Conservation (phyloP, 257 asterid genomes). For the Sherardia arvensis region DNA sequence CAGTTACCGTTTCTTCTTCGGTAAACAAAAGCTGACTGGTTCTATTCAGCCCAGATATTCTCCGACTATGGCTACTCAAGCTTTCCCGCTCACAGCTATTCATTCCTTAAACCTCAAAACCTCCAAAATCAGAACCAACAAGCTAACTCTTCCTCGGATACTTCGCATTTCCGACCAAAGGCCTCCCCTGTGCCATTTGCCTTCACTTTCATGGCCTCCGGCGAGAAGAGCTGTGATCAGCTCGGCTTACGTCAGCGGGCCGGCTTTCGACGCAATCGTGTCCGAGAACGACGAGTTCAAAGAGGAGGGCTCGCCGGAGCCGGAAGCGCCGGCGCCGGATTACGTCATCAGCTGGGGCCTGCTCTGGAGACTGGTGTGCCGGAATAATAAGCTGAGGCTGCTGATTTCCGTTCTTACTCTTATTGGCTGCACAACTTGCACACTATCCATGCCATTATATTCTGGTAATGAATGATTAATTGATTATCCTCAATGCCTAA, state of each 20-base stretch:
- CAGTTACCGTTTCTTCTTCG: background rate
- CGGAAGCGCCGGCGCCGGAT: constrained; percentile 32
- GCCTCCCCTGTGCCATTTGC: constrained; percentile 8
- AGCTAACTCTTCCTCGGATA: background rate
- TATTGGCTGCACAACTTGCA: constrained; percentile 56
- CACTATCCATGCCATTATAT: constrained; percentile 73
- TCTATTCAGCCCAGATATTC: background rate
- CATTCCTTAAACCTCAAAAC: background rate
- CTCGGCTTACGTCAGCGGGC: constrained; percentile 66
- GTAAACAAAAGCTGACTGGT: background rate
- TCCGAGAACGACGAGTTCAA: constrained; percentile 55
- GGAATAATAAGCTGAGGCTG: constrained; percentile 69
- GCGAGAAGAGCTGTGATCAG: constrained; percentile 4
- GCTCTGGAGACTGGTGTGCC: constrained; percentile 55
- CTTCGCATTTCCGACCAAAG: background rate
- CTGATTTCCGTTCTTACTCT: constrained; percentile 48
- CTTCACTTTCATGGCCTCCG: constrained; percentile 18
- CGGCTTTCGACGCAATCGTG: constrained; percentile 65
- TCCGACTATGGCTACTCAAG: constrained; percentile 4
- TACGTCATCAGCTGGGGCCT: constrained; percentile 78
- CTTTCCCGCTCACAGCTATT: constrained; percentile 2
- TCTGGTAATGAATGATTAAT: constrained; percentile 39
- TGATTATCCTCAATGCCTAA: background rate
- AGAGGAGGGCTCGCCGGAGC: constrained; percentile 18
- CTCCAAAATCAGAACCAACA: background rate